A percentile compares a stretch with the other conserved stretches of the same genome.
phyloP scores from a whole-genome alignment of 2,329 filamentous ascomycete genomes.

The Berkeleyomyces basicola region DNA sequence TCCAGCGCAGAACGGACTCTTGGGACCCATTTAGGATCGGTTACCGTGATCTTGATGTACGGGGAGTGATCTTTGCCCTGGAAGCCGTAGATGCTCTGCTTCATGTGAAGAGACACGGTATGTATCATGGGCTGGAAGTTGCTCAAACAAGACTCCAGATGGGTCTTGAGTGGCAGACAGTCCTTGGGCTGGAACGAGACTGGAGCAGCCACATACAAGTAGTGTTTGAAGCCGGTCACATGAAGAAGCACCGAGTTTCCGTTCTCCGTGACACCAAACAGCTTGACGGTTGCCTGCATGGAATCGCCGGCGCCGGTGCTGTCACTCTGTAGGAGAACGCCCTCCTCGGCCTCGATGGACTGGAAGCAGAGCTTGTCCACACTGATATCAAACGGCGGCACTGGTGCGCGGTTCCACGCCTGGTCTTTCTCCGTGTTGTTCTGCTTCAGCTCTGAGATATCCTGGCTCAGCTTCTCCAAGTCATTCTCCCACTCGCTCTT shows the following conservation, averaged over 20 bases:
- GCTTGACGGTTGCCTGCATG: slow-evolving; percentile 54
- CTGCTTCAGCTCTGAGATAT: slow-evolving; percentile 70
- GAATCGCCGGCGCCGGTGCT: background rate
- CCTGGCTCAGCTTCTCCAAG: slow-evolving; percentile 88
- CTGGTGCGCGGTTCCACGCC: slow-evolving; percentile 56
- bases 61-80: slow-evolving; percentile 84
- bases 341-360: slow-evolving; percentile 89
- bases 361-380: slow-evolving; percentile 72
- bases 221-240: slow-evolving; percentile 90
- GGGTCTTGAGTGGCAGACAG: slow-evolving; percentile 61
- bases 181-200: slow-evolving; percentile 64
- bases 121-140: slow-evolving; percentile 58
- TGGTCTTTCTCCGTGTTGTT: slow-evolving; percentile 88
- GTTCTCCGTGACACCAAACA: slow-evolving; percentile 73
- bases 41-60: slow-evolving; percentile 86
- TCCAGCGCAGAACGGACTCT: slow-evolving; percentile 63
- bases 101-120: slow-evolving; percentile 64
- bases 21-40: slow-evolving; percentile 69
- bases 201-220: slow-evolving; percentile 84
- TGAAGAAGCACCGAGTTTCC: slow-evolving; percentile 91
- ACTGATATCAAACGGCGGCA: slow-evolving; percentile 35
- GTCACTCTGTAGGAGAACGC: slow-evolving; percentile 53
- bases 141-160: slow-evolving; percentile 63
- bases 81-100: slow-evolving; percentile 86
- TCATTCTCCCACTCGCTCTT: slow-evolving; percentile 91